Base-by-base conservation (phyloP, 352 stramenopile genomes). In the Globisporangium canariense region DNA sequence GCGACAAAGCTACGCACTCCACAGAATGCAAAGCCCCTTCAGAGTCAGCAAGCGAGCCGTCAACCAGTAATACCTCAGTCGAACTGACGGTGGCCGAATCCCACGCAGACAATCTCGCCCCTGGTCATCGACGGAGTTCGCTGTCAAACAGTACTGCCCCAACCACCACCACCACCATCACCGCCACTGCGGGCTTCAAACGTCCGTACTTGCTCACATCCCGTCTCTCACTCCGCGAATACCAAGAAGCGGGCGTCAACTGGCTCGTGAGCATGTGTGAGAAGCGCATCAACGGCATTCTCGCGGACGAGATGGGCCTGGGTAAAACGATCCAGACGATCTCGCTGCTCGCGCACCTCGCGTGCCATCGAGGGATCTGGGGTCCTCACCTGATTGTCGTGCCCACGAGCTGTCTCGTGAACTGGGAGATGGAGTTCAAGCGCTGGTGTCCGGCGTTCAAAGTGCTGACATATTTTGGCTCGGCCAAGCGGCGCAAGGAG, bases 311-410 rank as follows among this genome's bases (percentile, higher is more conserved):
- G 70, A 97, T 97, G 90, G 88, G 91, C 3, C 74, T 97, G 6
- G 96, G 96, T 0, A 99, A 99, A 73, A 99, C 97, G 8, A 88
- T 99, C n/a, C 97, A 99, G 82, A 99, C 97, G n/a, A 99, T 99
- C 64, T 91, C 95, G 22, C 77, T 99, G 58, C 75, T 99, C 10
- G 93, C 97, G 9, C 97, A 99, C 75, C 76, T 99, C 6, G 97
- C 97, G 11, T 93, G 83, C 11, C 51, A 56, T 16, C 71, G 76
- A 28, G 94, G 97, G 8, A 88, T 99, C 36, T 99, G 97, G 97
- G 98, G 97, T 1, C 97, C 98, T 32, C 98, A 99, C 73, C 79
- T 99, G 30, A 98, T 99, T 53, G 87, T 99, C 28, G 98, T 99
- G 2, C 98, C 97, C 9, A 99, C 97, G 30, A 98, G 89, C 11